These are phyloP conservation scores for Tubosaeta brunneosetosa DNA, from an alignment of 768 basidiomycete species.

Conservation along the genomic window DNA sequence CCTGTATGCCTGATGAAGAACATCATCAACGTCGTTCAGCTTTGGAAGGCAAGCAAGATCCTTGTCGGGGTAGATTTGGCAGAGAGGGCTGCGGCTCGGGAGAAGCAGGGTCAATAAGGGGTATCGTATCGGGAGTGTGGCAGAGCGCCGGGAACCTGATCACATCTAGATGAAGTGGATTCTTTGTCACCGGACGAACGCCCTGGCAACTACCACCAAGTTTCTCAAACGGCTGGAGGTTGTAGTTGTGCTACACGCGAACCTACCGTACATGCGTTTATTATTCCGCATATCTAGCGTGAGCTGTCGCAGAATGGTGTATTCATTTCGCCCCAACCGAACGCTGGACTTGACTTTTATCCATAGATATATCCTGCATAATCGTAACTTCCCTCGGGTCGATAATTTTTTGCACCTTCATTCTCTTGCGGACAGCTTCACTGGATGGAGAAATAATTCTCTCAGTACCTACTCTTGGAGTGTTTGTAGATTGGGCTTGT, in stretches of 20 bases:
- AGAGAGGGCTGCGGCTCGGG: slow-evolving; percentile 66
- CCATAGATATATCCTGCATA: slow-evolving; percentile 15
- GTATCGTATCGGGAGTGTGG: not conserved
- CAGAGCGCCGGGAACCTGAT: not conserved
- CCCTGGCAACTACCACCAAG: slow-evolving; percentile 11
- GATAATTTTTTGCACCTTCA: not conserved
- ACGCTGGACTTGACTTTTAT: slow-evolving; percentile 4
- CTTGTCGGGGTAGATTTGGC: slow-evolving; percentile 91
- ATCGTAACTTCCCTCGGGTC: not conserved
- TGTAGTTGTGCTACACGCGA: slow-evolving; percentile 2
- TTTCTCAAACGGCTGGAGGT: slow-evolving; percentile 1
- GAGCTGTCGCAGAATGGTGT: slow-evolving; percentile 13
- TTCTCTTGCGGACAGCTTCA: not conserved
- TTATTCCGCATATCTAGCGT: slow-evolving; percentile 2
- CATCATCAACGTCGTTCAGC: slow-evolving; percentile 89
- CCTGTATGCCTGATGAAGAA: slow-evolving; percentile 82
- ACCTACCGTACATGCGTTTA: slow-evolving; percentile 8
- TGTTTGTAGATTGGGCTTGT: not conserved
- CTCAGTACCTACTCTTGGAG: not conserved
- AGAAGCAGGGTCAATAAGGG: slow-evolving; percentile 20
- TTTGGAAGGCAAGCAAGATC: slow-evolving; percentile 97
- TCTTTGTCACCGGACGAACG: slow-evolving; percentile 6
- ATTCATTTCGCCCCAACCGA: slow-evolving; percentile 2
- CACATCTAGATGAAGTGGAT: slow-evolving; percentile 13
- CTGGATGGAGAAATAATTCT: not conserved